These are phyloP conservation scores for Purshia tridentata DNA, from an alignment of 306 rosid genomes.

Conservation along the genomic window DNA sequence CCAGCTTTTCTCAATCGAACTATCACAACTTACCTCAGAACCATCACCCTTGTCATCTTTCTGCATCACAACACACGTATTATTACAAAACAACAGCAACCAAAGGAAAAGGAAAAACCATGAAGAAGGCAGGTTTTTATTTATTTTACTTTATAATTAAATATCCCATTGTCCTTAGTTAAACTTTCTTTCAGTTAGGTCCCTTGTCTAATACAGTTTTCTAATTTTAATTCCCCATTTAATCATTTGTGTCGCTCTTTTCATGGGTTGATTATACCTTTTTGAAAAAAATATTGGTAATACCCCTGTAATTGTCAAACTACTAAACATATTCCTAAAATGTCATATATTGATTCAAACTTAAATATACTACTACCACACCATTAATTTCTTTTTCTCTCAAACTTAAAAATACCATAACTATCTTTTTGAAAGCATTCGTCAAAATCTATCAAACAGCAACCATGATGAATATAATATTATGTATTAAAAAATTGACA, in stretches of 20 bases:
- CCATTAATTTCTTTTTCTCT: too few relatives aligned
- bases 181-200: neutral
- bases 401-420: too few relatives aligned
- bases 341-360: too few relatives aligned
- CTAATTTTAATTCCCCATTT: neutral
- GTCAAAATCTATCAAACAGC: too few relatives aligned
- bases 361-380: too few relatives aligned
- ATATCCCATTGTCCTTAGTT: neutral
- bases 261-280: neutral
- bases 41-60: constrained; percentile 31
- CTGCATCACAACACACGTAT: constrained; percentile 45
- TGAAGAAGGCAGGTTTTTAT: neutral
- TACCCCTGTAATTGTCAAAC: neutral
- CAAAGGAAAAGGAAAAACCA: neutral
- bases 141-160: neutral
- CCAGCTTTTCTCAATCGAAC: constrained; percentile 26
- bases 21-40: constrained; percentile 8
- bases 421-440: too few relatives aligned
- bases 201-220: neutral
- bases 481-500: too few relatives aligned
- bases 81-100: neutral
- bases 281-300: neutral
- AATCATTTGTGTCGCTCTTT: neutral
- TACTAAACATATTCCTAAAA: too few relatives aligned
- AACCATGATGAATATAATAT: too few relatives aligned